Conservation (phyloP, 495 filamentous ascomycete species). For the Hyaloscypha hepaticicola region DNA sequence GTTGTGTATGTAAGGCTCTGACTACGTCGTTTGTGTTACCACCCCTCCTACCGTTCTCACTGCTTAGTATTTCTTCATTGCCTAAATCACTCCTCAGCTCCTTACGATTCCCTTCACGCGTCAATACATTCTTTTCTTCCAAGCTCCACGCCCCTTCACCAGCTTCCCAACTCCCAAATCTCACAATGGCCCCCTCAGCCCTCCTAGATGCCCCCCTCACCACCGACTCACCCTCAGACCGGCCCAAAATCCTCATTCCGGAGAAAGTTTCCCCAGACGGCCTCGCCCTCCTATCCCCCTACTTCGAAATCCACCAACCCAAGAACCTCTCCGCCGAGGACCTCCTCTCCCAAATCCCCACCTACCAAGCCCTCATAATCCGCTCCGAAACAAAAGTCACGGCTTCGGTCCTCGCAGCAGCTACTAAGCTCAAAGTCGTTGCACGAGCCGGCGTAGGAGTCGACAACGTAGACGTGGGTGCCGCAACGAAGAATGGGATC, state of each 20-base stretch:
- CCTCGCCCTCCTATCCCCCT: conserved; percentile 54
- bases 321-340: conserved; percentile 54
- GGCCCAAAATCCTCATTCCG: conserved; percentile 63
- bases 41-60: neutral
- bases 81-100: neutral
- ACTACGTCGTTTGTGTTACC: neutral
- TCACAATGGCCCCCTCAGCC: conserved; percentile 40
- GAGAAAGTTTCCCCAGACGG: conserved; percentile 75
- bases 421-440: conserved; percentile 63
- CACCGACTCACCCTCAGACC: conserved; percentile 17
- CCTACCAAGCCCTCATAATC: conserved; percentile 67
- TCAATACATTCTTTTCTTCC: neutral
- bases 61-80: conserved; percentile 8
- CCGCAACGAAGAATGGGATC: conserved; percentile 63
- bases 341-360: conserved; percentile 56
- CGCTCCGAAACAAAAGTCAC: conserved; percentile 74
- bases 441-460: conserved; percentile 73
- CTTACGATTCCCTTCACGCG: neutral
- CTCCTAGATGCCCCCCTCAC: conserved; percentile 19
- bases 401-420: conserved; percentile 55
- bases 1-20: neutral
- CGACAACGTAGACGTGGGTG: conserved; percentile 70
- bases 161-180: neutral
- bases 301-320: conserved; percentile 59
- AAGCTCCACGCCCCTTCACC: neutral